Percentiles rank a stretch among this genome's conserved stretches.
phyloP scores from a whole-genome alignment of 148 eudicot genomes.

The Beta vulgaris region DNA sequence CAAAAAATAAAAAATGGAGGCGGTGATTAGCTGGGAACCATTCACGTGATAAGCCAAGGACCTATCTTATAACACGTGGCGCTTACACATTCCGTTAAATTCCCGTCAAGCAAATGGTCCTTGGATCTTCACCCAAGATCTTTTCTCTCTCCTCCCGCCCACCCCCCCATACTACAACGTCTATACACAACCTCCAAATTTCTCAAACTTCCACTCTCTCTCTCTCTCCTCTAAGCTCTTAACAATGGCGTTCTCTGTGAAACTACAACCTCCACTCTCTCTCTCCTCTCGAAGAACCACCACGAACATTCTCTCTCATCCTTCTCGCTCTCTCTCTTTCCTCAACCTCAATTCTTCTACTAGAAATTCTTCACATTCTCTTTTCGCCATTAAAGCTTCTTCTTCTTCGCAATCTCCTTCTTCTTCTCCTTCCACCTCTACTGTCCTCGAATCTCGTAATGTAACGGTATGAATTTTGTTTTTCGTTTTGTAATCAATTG shows the following conservation, averaged over 20 bases:
- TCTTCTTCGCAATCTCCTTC: conserved; percentile 13
- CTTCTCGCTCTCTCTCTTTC: conserved; percentile 24
- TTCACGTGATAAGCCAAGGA: conserved; percentile 1
- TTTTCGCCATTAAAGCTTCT: conserved; percentile 42
- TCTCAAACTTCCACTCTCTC: not conserved
- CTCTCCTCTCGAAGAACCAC: conserved; percentile 11
- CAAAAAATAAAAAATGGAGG: too few relatives aligned
- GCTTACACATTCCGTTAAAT: conserved; percentile 13
- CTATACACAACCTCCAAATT: conserved; percentile 3
- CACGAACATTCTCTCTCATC: conserved; percentile 10
- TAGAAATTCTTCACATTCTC: conserved; percentile 11
- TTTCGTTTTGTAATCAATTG: not conserved
- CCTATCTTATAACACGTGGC: not conserved
- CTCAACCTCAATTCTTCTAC: not conserved
- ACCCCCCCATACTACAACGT: not conserved
- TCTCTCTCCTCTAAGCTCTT: not conserved
- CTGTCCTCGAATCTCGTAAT: conserved; percentile 41
- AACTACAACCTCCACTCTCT: conserved; percentile 22
- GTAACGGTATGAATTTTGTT: conserved; percentile 37
- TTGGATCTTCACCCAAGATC: not conserved
- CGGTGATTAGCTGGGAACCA: too few relatives aligned
- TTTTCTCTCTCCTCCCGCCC: too few relatives aligned
- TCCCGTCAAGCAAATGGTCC: not conserved
- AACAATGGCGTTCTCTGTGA: conserved; percentile 39
- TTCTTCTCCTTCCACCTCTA: conserved; percentile 22